Percentiles rank a stretch among this genome's conserved stretches.
Conservation (phyloP, 1,284 basidiomycete species). For the Cronartium quercuum region DNA sequence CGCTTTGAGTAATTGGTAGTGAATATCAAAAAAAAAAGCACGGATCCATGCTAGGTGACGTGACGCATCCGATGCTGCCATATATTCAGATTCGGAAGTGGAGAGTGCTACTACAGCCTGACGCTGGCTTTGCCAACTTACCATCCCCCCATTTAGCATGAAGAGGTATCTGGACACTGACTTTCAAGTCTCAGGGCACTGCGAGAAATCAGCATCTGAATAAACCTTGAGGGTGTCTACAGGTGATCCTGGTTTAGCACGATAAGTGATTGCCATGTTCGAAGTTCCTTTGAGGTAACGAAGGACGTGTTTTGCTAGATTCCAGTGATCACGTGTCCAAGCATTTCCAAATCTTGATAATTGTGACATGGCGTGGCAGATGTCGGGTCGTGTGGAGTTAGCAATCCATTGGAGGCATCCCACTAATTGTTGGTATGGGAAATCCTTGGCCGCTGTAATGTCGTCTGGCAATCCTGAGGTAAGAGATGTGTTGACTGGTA, state of each 20-base stretch:
- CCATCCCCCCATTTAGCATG: neutral
- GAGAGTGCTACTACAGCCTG: too few species aligned
- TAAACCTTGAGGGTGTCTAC: too few species aligned
- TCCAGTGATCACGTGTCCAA: too few species aligned
- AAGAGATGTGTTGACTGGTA: neutral
- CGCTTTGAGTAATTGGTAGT: too few species aligned
- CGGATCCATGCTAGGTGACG: neutral
- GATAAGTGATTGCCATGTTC: neutral
- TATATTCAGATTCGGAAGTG: neutral
- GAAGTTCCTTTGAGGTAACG: neutral
- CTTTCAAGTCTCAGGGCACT: too few species aligned
- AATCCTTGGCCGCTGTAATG: too few species aligned
- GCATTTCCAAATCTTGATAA: neutral
- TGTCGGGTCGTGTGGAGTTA: too few species aligned
- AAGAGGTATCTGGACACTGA: neutral
- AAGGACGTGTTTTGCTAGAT: neutral
- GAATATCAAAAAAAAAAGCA: neutral
- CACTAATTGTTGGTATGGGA: too few species aligned
- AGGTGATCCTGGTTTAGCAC: neutral
- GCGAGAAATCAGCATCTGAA: too few species aligned
- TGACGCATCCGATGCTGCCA: neutral
- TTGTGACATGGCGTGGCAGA: neutral
- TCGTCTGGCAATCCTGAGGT: too few species aligned
- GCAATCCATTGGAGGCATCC: too few species aligned
- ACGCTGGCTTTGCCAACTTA: too few species aligned